Evolutionary conservation across 352 stramenopile genomes (phyloP), one percentile per base, ranked within the genome.

Genomic region (Phytophthora sansomeana): DNA sequence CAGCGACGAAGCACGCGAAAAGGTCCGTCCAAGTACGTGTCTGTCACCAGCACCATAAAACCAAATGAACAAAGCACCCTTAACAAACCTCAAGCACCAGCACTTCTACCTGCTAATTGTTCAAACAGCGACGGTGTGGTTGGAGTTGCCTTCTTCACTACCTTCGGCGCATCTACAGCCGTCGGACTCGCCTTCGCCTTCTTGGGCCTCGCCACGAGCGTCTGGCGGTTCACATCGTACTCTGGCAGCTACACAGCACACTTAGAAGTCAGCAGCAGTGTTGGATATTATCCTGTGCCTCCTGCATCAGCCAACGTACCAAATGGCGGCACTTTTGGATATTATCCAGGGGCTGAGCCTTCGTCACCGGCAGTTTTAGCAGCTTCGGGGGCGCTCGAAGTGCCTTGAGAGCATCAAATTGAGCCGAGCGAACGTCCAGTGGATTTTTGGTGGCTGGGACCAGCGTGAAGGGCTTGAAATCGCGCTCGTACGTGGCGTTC

Each of bases 301-400:
- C 2, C 33, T 30, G 9, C 30, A n/a, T 39, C 19, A 35, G 32
- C 11, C 10, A 32, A 77, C 72, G 10, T 71, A 92, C 82, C 61
- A 96, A 61, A 42, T 83, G 60, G 7, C 89, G 75, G 66, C 88
- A 97, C 55, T 97, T 96, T 59, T 89, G 83, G 36, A 97, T 87
- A 58, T 97, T 97, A 64, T 98, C 90, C 36, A 98, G 73, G 43
- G 85, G 81, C 61, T 64, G 63, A 46, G 65, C 55, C 41, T 47
- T 63, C 3, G 6, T n/a, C n/a, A 78, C 53, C 28, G 73, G 79
- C 17, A 80, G 48, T 30, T 58, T 53, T 13, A 81, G n/a, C 32
- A 52, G 24, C 6, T 67, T 56, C n/a, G 55, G 53, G 21, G 52
- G 38, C 4, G 55, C 49, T 36, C 51, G 28, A n/a, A 95, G 74